These are phyloP conservation scores for Cladosporium cucumerinum DNA, from an alignment of 2,329 filamentous ascomycete genomes.

Conservation along the genomic window DNA sequence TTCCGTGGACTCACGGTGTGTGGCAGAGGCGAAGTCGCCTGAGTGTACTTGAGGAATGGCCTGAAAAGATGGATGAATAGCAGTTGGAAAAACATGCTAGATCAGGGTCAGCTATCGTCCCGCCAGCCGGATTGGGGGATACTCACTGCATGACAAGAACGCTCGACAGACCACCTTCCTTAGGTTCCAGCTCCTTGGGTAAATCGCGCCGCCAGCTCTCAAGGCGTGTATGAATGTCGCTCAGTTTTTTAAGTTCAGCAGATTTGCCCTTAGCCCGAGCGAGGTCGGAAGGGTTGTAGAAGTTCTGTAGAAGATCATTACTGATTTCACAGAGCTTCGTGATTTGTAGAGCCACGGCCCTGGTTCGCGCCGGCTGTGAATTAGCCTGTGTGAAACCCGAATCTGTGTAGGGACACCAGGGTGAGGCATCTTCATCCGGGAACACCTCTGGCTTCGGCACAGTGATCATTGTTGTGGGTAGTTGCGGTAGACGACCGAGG, in stretches of 20 bases:
- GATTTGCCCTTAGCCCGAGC: slow-evolving; percentile 68
- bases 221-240: slow-evolving; percentile 82
- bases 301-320: slow-evolving; percentile 81
- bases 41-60: slow-evolving; percentile 88
- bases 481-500: slow-evolving; percentile 81
- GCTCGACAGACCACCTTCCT: slow-evolving; percentile 83
- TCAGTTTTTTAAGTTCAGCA: slow-evolving; percentile 84
- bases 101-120: slow-evolving; percentile 24
- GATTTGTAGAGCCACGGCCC: slow-evolving; percentile 78
- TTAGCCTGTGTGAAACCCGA: slow-evolving; percentile 68
- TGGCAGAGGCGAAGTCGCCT: slow-evolving; percentile 75
- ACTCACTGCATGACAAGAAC: slow-evolving; percentile 84
- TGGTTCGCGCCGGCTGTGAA: slow-evolving; percentile 76
- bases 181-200: slow-evolving; percentile 82
- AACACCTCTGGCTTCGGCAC: slow-evolving; percentile 90
- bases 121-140: background rate
- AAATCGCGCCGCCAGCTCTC: slow-evolving; percentile 85
- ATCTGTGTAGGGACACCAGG: slow-evolving; percentile 88
- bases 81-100: slow-evolving; percentile 94
- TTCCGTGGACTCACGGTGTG: slow-evolving; percentile 84
- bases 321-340: slow-evolving; percentile 87
- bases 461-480: slow-evolving; percentile 74
- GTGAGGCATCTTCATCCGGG: slow-evolving; percentile 77
- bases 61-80: slow-evolving; percentile 94
- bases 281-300: slow-evolving; percentile 75